Percentiles rank a stretch among this genome's conserved stretches.
phyloP scores from a whole-genome alignment of 75 land plant species.

The Chamaecyparis obtusa region DNA sequence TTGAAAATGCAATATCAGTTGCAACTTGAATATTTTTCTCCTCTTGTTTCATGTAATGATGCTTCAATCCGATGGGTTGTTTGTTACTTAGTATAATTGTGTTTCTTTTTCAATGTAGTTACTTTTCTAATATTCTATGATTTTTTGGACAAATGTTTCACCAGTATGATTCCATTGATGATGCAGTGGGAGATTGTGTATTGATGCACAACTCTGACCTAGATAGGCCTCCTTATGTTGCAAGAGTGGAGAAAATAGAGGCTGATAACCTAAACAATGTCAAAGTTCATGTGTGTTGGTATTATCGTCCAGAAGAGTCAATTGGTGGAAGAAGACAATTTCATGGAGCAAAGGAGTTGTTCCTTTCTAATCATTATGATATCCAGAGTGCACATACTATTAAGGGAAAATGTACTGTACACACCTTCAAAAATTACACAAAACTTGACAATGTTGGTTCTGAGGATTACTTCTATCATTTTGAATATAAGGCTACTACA shows the following conservation, averaged over 20 bases:
- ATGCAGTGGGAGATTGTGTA: constrained; percentile 47
- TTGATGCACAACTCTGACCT: constrained; percentile 42
- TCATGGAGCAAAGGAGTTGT: constrained; percentile 36
- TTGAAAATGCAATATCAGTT: neutral
- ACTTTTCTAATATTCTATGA: neutral
- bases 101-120: neutral
- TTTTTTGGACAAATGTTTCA: constrained; percentile 1
- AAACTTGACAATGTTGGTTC: constrained; percentile 33
- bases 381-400: constrained; percentile 39
- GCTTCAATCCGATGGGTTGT: neutral
- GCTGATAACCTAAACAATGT: constrained; percentile 34
- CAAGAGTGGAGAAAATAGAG: constrained; percentile 46
- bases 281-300: constrained; percentile 41
- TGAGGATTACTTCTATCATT: constrained; percentile 33
- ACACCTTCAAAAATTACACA: constrained; percentile 39
- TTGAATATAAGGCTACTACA: constrained; percentile 35
- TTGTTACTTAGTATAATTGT: neutral
- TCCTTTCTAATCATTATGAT: constrained; percentile 32
- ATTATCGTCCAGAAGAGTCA: constrained; percentile 48
- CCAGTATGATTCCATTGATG: neutral
- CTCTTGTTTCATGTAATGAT: neutral
- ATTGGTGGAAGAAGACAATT: constrained; percentile 37
- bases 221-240: constrained; percentile 53
- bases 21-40: neutral
- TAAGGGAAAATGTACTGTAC: constrained; percentile 38